Evolutionary conservation across 345 rosid genomes (phyloP).

Genomic region (Salix koriyanagi): DNA sequence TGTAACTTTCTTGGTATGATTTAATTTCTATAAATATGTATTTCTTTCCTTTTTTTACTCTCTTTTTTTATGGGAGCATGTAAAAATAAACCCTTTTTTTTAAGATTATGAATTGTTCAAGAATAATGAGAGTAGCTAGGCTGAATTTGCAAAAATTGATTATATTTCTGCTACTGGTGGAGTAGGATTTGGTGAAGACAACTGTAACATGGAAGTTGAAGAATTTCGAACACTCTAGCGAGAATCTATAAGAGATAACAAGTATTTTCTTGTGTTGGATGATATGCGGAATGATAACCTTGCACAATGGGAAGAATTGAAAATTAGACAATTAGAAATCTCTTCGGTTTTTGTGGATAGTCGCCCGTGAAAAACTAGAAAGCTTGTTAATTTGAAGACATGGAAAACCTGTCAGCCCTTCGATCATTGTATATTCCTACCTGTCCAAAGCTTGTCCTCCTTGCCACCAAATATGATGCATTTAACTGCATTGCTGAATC

Average conservation of each 20-base stretch:
- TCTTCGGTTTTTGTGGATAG: constrained; percentile 12
- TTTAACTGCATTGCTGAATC: background rate
- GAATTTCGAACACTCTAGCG: background rate
- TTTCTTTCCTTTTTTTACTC: too few species aligned
- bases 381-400: constrained; percentile 10
- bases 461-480: constrained; percentile 3
- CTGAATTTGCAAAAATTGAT: background rate
- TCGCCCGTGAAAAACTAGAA: constrained; percentile 12
- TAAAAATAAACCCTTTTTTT: too few species aligned
- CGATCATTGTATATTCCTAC: background rate
- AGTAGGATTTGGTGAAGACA: background rate
- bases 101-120: too few species aligned
- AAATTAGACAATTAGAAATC: background rate
- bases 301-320: too few species aligned
- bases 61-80: too few species aligned
- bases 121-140: too few species aligned
- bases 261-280: too few species aligned
- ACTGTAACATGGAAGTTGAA: background rate
- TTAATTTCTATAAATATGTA: too few species aligned
- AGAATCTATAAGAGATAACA: background rate
- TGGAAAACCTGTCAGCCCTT: constrained; percentile 10
- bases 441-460: constrained; percentile 5
- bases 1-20: too few species aligned
- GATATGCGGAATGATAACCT: too few species aligned
- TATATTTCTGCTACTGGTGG: background rate